Evolutionary conservation across 257 asterid species (phyloP), one percentile per base, ranked within the genome.

Genomic region (Perilla frutescens): DNA sequence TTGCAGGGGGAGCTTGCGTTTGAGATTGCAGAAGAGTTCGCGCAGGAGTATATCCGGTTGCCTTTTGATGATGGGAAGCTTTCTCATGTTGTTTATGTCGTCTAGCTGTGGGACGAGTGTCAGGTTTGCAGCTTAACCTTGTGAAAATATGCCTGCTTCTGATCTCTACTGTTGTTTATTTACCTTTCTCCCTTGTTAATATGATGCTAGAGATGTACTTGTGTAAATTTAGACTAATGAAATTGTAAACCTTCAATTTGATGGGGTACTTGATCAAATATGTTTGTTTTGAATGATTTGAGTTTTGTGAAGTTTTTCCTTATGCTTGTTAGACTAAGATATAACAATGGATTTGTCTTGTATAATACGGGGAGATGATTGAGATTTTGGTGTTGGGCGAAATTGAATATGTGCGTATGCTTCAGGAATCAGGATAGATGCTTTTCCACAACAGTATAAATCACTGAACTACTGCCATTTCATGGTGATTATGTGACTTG

Each of bases 1-100:
- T 77, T 89, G 76, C 88, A 74, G 8, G 97, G 98, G 20, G 99
- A 95, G 83, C 68, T 92, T 77, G 96, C 96, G 0, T 69, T 85
- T 15, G 96, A 95, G 81, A 92, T 92, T 41, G 96, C 92, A 0
- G 94, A 89, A 77, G 99, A 92, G 86, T 95, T 92, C 65, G 82
- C 91, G 0, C 77, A 79, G 7, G 96, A 89, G 79, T 95, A 92
- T 74, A 80, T 92, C 6, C 89, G 93, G 77, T 72, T 95, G 86
- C 97, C 98, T 11, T 84, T 82, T 40, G 98, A 89, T 79, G 89
- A 81, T 71, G 91, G 87, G 65, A 92, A 95, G 83, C 91, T 92
- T 70, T 90, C 98, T 32, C 97, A 86, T 77, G 90, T 95, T 80
- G 94, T 88, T 67, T 89, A 89, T 62, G 91, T 90, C 50, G 87